Evolutionary conservation across 2,329 filamentous ascomycete species (phyloP).

Genomic region (Cordyceps javanica): DNA sequence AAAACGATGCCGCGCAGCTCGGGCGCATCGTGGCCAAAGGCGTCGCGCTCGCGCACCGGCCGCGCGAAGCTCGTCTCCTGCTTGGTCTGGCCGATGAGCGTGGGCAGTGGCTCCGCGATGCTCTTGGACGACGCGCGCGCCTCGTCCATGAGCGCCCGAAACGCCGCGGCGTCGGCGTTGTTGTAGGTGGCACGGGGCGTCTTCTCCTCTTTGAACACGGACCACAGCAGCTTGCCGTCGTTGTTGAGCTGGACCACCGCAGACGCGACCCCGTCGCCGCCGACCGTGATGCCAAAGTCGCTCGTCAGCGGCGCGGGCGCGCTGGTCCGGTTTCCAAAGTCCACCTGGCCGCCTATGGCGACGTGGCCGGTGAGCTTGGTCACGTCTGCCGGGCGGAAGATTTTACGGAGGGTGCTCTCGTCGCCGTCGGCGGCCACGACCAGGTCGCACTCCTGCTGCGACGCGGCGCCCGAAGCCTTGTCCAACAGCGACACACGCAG

Average conservation of each 20-base stretch:
- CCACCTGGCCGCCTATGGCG: constrained; percentile 27
- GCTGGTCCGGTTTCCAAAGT: constrained; percentile 24
- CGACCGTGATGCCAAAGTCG: constrained; percentile 30
- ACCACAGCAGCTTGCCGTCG: constrained; percentile 30
- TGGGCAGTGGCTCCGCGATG: constrained; percentile 29
- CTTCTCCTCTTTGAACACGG: constrained; percentile 26
- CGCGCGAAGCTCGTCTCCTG: constrained; percentile 27
- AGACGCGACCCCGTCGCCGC: constrained; percentile 28
- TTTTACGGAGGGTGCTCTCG: constrained; percentile 29
- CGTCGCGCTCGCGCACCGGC: constrained; percentile 35
- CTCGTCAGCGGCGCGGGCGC: constrained; percentile 23
- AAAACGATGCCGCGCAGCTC: constrained; percentile 27
- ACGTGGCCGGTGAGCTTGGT: constrained; percentile 30
- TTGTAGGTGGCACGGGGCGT: constrained; percentile 13
- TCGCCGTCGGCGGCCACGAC: constrained; percentile 36
- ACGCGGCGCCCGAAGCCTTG: neutral
- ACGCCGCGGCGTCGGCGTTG: constrained; percentile 16
- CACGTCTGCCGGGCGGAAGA: constrained; percentile 28
- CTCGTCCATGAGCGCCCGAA: constrained; percentile 23
- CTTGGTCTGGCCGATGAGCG: constrained; percentile 31
- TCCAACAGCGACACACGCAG: constrained; percentile 4
- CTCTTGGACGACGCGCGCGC: constrained; percentile 23
- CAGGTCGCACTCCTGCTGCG: constrained; percentile 25
- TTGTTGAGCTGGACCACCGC: constrained; percentile 35
- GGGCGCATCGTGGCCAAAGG: constrained; percentile 27